Conservation (phyloP, 257 asterid species). For the Solanum etuberosum region DNA sequence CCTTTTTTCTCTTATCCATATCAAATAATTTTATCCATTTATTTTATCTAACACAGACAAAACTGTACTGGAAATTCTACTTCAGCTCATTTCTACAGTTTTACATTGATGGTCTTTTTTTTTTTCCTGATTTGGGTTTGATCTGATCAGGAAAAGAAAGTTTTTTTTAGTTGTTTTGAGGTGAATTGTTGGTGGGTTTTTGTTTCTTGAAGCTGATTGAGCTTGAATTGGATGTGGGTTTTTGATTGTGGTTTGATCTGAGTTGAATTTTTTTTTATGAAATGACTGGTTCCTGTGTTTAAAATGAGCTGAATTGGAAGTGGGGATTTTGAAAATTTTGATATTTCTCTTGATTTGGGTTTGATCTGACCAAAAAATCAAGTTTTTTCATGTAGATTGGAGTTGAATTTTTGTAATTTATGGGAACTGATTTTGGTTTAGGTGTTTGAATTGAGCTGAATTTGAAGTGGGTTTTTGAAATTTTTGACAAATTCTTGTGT, state of each 20-base stretch:
- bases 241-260: not conserved
- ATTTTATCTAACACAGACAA: not conserved
- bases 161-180: not conserved
- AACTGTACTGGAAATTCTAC: not conserved
- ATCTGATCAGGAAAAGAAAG: not conserved
- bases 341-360: not conserved
- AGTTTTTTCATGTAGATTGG: not conserved
- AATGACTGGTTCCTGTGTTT: not conserved
- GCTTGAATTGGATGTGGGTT: not conserved
- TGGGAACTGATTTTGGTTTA: not conserved
- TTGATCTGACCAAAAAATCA: not conserved
- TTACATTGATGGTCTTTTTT: not conserved
- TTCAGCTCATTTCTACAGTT: not conserved
- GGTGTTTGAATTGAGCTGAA: not conserved
- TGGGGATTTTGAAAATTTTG: not conserved
- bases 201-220: not conserved
- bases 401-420: not conserved
- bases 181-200: not conserved
- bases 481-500: not conserved
- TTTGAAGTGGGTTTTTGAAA: not conserved
- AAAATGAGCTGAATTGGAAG: not conserved
- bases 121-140: not conserved
- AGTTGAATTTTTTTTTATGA: not conserved
- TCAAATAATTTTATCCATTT: not conserved
- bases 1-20: slow-evolving; percentile 1